Conservation (phyloP, 441 rosid genomes). For the Kokia cookei region DNA sequence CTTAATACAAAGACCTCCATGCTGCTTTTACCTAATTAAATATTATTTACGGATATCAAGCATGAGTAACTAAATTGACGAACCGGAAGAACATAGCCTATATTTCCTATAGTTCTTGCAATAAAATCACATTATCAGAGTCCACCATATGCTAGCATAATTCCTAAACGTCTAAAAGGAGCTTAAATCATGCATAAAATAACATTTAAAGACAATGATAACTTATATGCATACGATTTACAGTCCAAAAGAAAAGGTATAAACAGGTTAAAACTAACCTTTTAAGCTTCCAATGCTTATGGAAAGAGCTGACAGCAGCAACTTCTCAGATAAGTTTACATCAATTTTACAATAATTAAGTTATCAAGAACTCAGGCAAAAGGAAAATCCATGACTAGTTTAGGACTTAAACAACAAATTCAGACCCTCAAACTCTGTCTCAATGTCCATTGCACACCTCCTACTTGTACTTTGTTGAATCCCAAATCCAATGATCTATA, state of each 20-base stretch:
- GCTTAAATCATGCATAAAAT: not conserved
- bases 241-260: not conserved
- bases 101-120: not conserved
- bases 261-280: not conserved
- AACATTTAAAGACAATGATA: not conserved
- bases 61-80: not conserved
- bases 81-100: not conserved
- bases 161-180: not conserved
- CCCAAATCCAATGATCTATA: not conserved
- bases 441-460: not conserved
- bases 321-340: conserved; percentile 8
- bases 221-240: not conserved
- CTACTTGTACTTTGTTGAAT: not conserved
- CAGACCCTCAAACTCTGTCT: not conserved
- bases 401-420: not conserved
- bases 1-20: too few species aligned
- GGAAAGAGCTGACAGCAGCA: not conserved
- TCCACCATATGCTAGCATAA: not conserved
- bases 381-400: not conserved
- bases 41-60: not conserved
- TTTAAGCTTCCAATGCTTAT: not conserved
- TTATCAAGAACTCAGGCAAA: conserved; percentile 8
- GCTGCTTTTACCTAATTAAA: too few species aligned
- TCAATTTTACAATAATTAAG: conserved; percentile 17
- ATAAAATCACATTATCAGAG: not conserved